phyloP scores from a whole-genome alignment of 2,329 filamentous ascomycete species.

The Paecilomyces fulvus region DNA sequence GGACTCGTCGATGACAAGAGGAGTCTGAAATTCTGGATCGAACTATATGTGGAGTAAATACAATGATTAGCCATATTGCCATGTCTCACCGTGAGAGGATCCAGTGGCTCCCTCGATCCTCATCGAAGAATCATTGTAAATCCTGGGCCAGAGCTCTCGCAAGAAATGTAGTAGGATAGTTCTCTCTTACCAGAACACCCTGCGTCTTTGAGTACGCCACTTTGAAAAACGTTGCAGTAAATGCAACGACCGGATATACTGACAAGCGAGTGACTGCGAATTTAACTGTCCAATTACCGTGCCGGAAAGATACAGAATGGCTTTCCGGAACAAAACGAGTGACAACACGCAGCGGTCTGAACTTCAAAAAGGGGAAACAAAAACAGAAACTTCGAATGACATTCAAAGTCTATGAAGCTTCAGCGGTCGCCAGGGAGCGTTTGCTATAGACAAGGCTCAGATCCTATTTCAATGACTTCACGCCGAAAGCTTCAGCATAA shows the following conservation, averaged over 20 bases:
- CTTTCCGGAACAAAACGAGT: slow-evolving; percentile 38
- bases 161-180: slow-evolving; percentile 6
- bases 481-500: neutral
- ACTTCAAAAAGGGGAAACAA: slow-evolving; percentile 20
- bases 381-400: slow-evolving; percentile 26
- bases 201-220: slow-evolving; percentile 41
- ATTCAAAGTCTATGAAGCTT: slow-evolving; percentile 19
- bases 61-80: slow-evolving; percentile 6
- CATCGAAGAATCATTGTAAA: neutral
- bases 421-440: slow-evolving; percentile 12
- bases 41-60: slow-evolving; percentile 17
- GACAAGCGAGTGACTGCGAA: slow-evolving; percentile 41
- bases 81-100: neutral
- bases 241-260: slow-evolving; percentile 34
- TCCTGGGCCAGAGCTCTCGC: neutral
- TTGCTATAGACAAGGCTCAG: neutral
- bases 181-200: slow-evolving; percentile 35
- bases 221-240: slow-evolving; percentile 39
- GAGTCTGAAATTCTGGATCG: slow-evolving; percentile 38
- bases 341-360: slow-evolving; percentile 28
- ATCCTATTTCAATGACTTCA: slow-evolving; percentile 5
- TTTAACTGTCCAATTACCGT: slow-evolving; percentile 31
- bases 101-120: neutral
- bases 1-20: slow-evolving; percentile 40
- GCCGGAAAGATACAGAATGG: slow-evolving; percentile 24